Percentiles rank a stretch among this genome's conserved stretches.
phyloP scores from a whole-genome alignment of 2,329 filamentous ascomycete genomes.

The Trichoderma lentiforme region DNA sequence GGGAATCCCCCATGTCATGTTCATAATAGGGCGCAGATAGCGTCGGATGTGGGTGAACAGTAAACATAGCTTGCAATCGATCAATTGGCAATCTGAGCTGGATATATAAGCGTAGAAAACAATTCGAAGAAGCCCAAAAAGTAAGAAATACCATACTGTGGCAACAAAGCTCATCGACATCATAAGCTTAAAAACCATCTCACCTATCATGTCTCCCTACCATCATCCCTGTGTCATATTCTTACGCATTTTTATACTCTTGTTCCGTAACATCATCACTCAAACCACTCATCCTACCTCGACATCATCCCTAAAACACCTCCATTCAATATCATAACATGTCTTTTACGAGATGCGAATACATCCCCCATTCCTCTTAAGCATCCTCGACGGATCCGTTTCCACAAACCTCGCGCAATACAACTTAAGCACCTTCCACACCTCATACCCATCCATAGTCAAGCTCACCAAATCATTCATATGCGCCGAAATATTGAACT shows the following conservation, averaged over 20 bases:
- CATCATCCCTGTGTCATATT: neutral
- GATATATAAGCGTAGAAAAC: neutral
- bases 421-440: slow-evolving; percentile 10
- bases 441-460: slow-evolving; percentile 16
- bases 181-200: neutral
- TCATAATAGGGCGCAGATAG: neutral
- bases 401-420: slow-evolving; percentile 16
- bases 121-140: neutral
- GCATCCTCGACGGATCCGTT: slow-evolving; percentile 8
- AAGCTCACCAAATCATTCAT: slow-evolving; percentile 16
- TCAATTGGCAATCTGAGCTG: neutral
- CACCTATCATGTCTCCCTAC: neutral
- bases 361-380: slow-evolving; percentile 1
- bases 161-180: neutral
- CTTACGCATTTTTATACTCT: neutral
- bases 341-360: neutral
- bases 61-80: neutral
- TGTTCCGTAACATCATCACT: neutral
- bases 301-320: neutral
- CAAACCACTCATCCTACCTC: neutral
- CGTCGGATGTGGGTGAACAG: neutral
- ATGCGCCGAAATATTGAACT: slow-evolving; percentile 13
- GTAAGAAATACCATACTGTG: neutral
- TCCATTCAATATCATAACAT: neutral
- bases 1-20: neutral